A percentile compares a stretch with the other conserved stretches of the same genome.
Conservation (phyloP, 1,284 basidiomycete genomes). For the Bjerkandera adusta region DNA sequence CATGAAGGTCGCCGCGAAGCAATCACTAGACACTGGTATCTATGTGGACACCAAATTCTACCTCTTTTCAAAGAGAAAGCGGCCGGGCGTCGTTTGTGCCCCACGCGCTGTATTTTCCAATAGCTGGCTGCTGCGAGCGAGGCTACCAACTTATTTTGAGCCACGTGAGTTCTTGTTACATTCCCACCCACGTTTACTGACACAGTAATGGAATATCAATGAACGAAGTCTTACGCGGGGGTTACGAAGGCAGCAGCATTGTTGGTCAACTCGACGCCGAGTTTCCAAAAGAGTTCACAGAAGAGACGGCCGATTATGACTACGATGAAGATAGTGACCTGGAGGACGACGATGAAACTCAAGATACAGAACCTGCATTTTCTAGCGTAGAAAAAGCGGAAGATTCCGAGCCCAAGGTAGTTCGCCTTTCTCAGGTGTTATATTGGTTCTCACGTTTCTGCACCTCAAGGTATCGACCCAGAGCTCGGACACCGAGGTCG, state of each 20-base stretch:
- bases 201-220: background rate
- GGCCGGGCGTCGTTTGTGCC: slow-evolving; percentile 6
- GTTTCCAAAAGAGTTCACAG: slow-evolving; percentile 8
- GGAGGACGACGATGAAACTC: slow-evolving; percentile 14
- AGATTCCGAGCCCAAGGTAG: too few relatives aligned
- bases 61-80: slow-evolving; percentile 14
- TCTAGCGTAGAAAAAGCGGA: too few relatives aligned
- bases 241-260: slow-evolving; percentile 18
- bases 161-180: slow-evolving; percentile 6
- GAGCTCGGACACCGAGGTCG: too few relatives aligned
- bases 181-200: background rate
- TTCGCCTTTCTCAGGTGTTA: too few relatives aligned
- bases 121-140: slow-evolving; percentile 12
- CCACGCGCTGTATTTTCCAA: slow-evolving; percentile 14
- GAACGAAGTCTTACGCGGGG: slow-evolving; percentile 15
- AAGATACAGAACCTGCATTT: too few relatives aligned
- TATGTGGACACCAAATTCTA: slow-evolving; percentile 19
- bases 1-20: slow-evolving; percentile 3
- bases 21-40: slow-evolving; percentile 7
- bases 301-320: slow-evolving; percentile 14
- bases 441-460: too few relatives aligned
- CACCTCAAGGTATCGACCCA: too few relatives aligned
- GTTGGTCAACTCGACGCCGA: slow-evolving; percentile 12
- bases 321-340: slow-evolving; percentile 26
- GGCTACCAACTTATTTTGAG: slow-evolving; percentile 15